phyloP scores from a whole-genome alignment of 2,329 filamentous ascomycete species.

The Cyphellophora attinorum region DNA sequence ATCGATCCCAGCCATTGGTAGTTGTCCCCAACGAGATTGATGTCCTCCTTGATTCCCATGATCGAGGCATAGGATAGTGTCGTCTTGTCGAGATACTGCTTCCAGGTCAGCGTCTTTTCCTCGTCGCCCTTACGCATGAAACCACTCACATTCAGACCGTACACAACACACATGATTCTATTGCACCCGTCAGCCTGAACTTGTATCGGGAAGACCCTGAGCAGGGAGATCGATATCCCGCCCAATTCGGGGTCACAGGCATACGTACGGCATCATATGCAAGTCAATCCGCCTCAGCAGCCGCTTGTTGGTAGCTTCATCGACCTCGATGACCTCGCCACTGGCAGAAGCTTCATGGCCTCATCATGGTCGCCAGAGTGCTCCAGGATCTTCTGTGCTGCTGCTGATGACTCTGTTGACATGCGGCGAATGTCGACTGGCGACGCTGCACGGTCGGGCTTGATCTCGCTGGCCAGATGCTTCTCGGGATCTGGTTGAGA shows the following conservation, averaged over 20 bases:
- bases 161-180: too few species aligned
- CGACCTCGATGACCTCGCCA: slow-evolving; percentile 44
- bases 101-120: too few species aligned
- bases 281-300: slow-evolving; percentile 53
- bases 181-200: too few species aligned
- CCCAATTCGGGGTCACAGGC: too few species aligned
- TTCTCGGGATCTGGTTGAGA: slow-evolving; percentile 10
- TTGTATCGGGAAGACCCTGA: too few species aligned
- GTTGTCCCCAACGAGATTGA: slow-evolving; percentile 32
- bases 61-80: slow-evolving; percentile 40
- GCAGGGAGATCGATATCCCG: too few species aligned
- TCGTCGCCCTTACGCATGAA: too few species aligned
- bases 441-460: slow-evolving; percentile 10
- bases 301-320: slow-evolving; percentile 48
- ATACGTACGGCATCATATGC: slow-evolving; percentile 53
- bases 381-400: slow-evolving; percentile 30
- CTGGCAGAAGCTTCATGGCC: slow-evolving; percentile 46
- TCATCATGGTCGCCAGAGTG: slow-evolving; percentile 52
- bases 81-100: not conserved
- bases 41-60: slow-evolving; percentile 43
- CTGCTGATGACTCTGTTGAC: slow-evolving; percentile 13
- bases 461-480: slow-evolving; percentile 5
- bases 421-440: slow-evolving; percentile 10
- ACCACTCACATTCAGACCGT: too few species aligned
- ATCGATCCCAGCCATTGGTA: slow-evolving; percentile 43